Base-by-base conservation (phyloP, 129 eudicot genomes). In the Sambucus nigra region DNA sequence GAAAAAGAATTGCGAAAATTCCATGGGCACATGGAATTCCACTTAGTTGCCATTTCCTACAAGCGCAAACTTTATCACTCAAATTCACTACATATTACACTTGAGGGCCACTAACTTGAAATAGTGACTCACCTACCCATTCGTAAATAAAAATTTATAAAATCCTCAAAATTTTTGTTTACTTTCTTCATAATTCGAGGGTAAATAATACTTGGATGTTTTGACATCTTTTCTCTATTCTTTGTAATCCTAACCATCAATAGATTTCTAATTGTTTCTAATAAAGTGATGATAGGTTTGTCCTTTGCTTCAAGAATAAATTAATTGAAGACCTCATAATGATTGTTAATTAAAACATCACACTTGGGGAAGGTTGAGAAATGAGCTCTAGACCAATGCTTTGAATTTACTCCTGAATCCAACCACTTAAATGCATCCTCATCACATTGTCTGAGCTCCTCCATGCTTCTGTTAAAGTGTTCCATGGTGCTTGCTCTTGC, bases 241-340 rank as follows among this genome's bases (percentile, higher is more conserved):
- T 3, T 11, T 16, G 38, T 18, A 1, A 63, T 22, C n/a, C 60
- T 63, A 2, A 7, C 50, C 60, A 63, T 51, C 1, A 63, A 0
- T 7, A 15, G 25, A 0, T 8, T 10, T 31, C 60, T 63, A 12
- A 63, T 39, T 23, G 5, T 14, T 14, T 63, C 42, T 5, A 50
- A 26, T 7, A 63, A 19, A 1, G 12, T 17, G 7, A 63, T 25
- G 0, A 52, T 63, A 4, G 60, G 69, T 19, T 39, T 51, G 2
- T 51, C 60, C 25, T 53, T 51, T 1, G 69, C 60, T 0, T 51
- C 53, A 1, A 51, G 28, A n/a, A 63, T 52, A 4, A 9, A 33
- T 0, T 14, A 2, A 14, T 63, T 63, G 26, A 39, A 51, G 1
- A 0, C 7, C 44, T 63, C 69, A 63, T 52, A 16, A 4, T 35